phyloP scores from a whole-genome alignment of 2,329 filamentous ascomycete genomes.

The Sarocladiaceae sp. region DNA sequence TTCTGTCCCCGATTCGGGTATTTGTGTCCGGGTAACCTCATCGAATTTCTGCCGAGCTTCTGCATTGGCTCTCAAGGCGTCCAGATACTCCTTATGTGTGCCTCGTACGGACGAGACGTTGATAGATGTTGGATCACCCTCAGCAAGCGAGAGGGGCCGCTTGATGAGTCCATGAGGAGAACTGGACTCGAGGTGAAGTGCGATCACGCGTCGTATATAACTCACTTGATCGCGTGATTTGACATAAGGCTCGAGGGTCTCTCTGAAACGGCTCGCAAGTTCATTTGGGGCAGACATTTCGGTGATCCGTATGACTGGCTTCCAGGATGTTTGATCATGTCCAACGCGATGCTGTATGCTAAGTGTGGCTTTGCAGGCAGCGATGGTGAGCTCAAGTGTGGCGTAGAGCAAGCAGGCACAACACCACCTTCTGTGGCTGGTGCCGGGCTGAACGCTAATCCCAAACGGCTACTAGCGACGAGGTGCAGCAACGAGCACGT shows the following conservation, averaged over 20 bases:
- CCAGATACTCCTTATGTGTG: conserved; percentile 48
- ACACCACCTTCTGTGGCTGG: conserved; percentile 12
- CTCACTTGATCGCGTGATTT: conserved; percentile 51
- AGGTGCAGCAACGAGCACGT: neutral
- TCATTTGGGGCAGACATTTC: conserved; percentile 28
- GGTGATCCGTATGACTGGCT: conserved; percentile 4
- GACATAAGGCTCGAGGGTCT: conserved; percentile 44
- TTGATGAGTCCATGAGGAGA: conserved; percentile 35
- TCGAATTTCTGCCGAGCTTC: conserved; percentile 44
- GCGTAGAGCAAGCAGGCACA: neutral
- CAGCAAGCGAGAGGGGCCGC: conserved; percentile 43
- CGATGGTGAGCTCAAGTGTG: neutral
- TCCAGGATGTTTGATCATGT: conserved; percentile 7
- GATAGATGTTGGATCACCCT: conserved; percentile 27
- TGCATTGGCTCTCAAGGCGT: conserved; percentile 45
- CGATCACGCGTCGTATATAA: conserved; percentile 49
- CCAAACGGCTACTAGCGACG: conserved; percentile 1
- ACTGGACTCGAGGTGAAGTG: conserved; percentile 45
- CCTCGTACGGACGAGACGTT: conserved; percentile 34
- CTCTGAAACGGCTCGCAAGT: conserved; percentile 29
- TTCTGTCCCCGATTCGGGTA: conserved; percentile 13
- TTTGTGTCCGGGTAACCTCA: conserved; percentile 22
- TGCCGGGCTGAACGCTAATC: conserved; percentile 6
- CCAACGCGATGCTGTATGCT: neutral
- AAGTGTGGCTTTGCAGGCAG: neutral